Base-by-base conservation (phyloP, 2,329 filamentous ascomycete genomes). In the Colletotrichum sp. region DNA sequence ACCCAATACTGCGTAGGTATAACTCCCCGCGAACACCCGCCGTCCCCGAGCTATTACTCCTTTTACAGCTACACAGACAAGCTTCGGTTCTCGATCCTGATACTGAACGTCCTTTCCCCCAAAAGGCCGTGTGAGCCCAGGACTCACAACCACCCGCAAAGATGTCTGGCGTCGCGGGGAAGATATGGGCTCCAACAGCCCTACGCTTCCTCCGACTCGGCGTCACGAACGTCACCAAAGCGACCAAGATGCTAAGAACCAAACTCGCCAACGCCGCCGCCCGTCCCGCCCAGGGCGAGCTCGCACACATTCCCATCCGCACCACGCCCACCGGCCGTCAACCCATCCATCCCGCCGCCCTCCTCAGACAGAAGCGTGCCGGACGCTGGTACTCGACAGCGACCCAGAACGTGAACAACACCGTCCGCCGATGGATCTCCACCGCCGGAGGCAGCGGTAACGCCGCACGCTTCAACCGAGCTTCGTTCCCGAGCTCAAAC, bases 161-260 rank as follows among this genome's bases (percentile, higher is more conserved):
- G 78, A 92, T 92, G 90, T 87, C 87, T 85, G 88, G 89, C 82
- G 83, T 85, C 82, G 83, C 85, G 82, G 89, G 89, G 87, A 89
- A 89, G 85, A 86, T 91, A 83, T 91, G 88, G 90, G 90, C 88
- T 81, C 89, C 90, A 75, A 85, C 87, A 82, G 88, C 89, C 85
- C 84, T 91, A 82, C 89, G 89, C 83, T 84, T 90, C 80, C 85
- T 91, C 80, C 88, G 89, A 81, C 86, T 85, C 79, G 88, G 90
- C 82, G 85, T 89, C 82, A 84, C 85, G 64, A 89, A 88, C 82
- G 85, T 89, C 81, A 84, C 85, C 66, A 89, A 88, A 80, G 87
- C 89, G 80, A 87, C 88, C 76, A 88, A 89, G 78, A 84, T 87
- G 79, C 84, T 92, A 74, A 89, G 89, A 78, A 84, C 83, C 80